These are phyloP conservation scores for Sclerospora graminicola DNA, from an alignment of 352 stramenopile genomes.

Conservation along the genomic window DNA sequence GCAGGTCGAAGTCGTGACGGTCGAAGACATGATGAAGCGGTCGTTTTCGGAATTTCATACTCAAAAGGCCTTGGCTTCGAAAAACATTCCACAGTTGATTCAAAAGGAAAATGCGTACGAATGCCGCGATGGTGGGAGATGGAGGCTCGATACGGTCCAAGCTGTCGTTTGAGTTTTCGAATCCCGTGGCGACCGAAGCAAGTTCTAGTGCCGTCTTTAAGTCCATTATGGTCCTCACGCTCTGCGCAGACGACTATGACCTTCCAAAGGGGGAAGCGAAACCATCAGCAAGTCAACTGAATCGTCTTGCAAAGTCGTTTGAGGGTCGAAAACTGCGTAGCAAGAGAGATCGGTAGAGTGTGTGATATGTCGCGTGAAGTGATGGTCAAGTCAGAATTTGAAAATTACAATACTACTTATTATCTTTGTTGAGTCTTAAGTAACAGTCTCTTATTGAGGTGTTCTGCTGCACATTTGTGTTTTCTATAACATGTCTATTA, in stretches of 20 bases:
- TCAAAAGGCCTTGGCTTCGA: slow-evolving; percentile 76
- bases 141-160: slow-evolving; percentile 25
- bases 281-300: slow-evolving; percentile 12
- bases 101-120: slow-evolving; percentile 57
- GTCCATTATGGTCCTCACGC: slow-evolving; percentile 61
- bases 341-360: slow-evolving; percentile 48
- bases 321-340: slow-evolving; percentile 33
- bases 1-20: slow-evolving; percentile 79
- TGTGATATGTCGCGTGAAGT: too few relatives aligned
- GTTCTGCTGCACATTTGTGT: too few relatives aligned
- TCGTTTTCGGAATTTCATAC: slow-evolving; percentile 95
- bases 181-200: slow-evolving; percentile 4
- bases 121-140: slow-evolving; percentile 13
- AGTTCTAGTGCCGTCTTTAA: slow-evolving; percentile 44
- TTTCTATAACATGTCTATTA: too few relatives aligned
- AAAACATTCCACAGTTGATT: slow-evolving; percentile 69
- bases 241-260: slow-evolving; percentile 56
- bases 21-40: slow-evolving; percentile 95
- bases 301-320: slow-evolving; percentile 17
- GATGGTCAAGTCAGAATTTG: too few relatives aligned
- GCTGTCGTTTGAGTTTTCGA: slow-evolving; percentile 34
- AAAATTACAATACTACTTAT: too few relatives aligned
- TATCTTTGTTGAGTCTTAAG: too few relatives aligned
- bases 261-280: slow-evolving; percentile 27
- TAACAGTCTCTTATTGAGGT: too few relatives aligned